phyloP scores from a whole-genome alignment of 2,329 filamentous ascomycete species.

The Neofusicoccum sp. region DNA sequence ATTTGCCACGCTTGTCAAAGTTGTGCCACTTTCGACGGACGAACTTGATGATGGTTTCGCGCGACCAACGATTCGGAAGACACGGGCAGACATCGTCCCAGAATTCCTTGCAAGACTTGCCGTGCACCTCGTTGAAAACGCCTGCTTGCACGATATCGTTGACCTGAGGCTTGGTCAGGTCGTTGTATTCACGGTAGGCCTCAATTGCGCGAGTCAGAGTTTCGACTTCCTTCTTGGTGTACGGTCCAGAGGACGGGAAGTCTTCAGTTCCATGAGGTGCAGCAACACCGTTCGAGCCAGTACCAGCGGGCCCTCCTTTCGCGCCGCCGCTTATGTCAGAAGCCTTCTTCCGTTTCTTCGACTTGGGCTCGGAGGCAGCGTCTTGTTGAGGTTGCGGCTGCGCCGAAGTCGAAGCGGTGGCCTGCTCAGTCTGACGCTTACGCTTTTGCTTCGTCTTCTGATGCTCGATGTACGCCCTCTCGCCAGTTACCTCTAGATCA shows the following conservation, averaged over 20 bases:
- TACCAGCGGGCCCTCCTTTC: background rate
- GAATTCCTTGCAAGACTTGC: slow-evolving; percentile 26
- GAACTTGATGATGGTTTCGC: slow-evolving; percentile 41
- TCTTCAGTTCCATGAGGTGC: slow-evolving; percentile 5
- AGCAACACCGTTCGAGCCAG: background rate
- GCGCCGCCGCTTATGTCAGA: background rate
- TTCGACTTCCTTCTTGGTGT: slow-evolving; percentile 25
- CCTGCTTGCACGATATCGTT: slow-evolving; percentile 27
- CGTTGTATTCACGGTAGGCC: slow-evolving; percentile 27
- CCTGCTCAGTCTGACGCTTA: slow-evolving; percentile 7
- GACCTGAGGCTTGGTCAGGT: slow-evolving; percentile 25
- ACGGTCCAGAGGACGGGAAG: slow-evolving; percentile 23
- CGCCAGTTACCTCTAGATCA: background rate
- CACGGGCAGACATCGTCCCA: slow-evolving; percentile 37
- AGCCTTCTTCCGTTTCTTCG: slow-evolving; percentile 16
- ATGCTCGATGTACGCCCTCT: slow-evolving; percentile 13
- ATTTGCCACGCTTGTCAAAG: slow-evolving; percentile 60
- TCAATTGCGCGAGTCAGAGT: slow-evolving; percentile 27
- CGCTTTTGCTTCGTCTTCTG: slow-evolving; percentile 20
- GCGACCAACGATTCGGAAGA: slow-evolving; percentile 35
- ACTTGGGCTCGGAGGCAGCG: background rate
- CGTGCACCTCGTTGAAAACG: slow-evolving; percentile 17
- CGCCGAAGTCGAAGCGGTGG: background rate
- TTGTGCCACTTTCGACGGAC: slow-evolving; percentile 68
- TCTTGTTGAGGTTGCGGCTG: background rate